Base-by-base conservation (phyloP, 2,329 filamentous ascomycete species). In the Neofusicoccum kwambonambiense region DNA sequence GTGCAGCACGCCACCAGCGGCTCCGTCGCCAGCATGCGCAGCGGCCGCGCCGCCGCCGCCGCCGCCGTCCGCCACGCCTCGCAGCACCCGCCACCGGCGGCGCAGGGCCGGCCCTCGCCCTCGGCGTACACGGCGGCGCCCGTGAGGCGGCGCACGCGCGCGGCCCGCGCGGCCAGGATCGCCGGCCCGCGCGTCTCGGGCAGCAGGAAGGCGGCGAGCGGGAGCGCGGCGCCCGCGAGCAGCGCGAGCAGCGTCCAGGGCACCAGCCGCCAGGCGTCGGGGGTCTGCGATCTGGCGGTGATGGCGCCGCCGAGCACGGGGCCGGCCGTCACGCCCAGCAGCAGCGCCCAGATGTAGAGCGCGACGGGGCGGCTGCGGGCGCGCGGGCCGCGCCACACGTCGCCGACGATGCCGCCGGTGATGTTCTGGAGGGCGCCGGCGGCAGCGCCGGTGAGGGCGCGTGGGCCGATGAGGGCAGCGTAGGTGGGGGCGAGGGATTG, bases 1-100 rank as follows among this genome's bases (percentile, higher is more conserved):
- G 81, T 82, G 54, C 80, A 77, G 51, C 76, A 77, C 47, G 82
- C 76, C 1, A 85, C 78, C 0, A 85, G 81, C 3, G 78, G 78
- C 71, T 85, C 82, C 1, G 82, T 85, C 68, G 73, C 76, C 6
- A 84, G 76, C 69, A 84, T 78, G 39, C 76, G 76, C 1, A 73
- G 69, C 11, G 75, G 75, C 27, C 27, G 27, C 27, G 27, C 27
- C 27, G 6, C 27, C 27, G 6, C 27, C 27, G 27, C 5, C 19
- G 19, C 19, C 19, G 19, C 19, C 19, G 19, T 22, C 19, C 19
- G 19, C 19, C 19, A 22, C 19, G 19, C 19, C 19, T 22, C 19
- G 19, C 19, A 22, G 19, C 2, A 19, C 19, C 2, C 2, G 19
- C 19, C 19, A 19, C 19, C 19, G n/a, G n/a, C n/a, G 19, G 19